These are phyloP conservation scores for Suillus variegatus DNA, from an alignment of 768 basidiomycete species.

Conservation along the genomic window DNA sequence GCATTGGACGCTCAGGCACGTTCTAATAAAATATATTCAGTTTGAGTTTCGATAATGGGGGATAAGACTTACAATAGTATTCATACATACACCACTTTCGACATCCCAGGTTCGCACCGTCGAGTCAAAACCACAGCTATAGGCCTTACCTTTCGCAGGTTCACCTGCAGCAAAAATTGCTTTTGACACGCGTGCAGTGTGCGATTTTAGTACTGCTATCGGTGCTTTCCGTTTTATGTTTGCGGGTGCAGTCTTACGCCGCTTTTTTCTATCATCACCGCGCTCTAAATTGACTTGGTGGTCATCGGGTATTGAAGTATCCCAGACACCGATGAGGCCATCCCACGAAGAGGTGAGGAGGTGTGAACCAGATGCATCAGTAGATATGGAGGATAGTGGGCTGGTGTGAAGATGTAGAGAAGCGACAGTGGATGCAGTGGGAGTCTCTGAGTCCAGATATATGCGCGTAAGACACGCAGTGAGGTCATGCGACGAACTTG, in stretches of 20 bases:
- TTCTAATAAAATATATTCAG: constrained; percentile 40
- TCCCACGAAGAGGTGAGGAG: constrained; percentile 91
- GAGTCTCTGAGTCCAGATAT: constrained; percentile 12
- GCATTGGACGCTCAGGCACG: constrained; percentile 73
- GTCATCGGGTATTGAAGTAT: constrained; percentile 54
- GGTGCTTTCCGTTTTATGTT: constrained; percentile 66
- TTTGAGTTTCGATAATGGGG: neutral
- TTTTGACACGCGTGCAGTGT: constrained; percentile 79
- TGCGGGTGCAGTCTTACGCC: constrained; percentile 51
- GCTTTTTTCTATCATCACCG: constrained; percentile 50
- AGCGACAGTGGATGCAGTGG: constrained; percentile 49
- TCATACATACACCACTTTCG: constrained; percentile 68
- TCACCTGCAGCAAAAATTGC: constrained; percentile 53
- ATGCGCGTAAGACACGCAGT: constrained; percentile 56
- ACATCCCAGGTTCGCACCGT: constrained; percentile 89
- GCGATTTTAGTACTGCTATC: constrained; percentile 72
- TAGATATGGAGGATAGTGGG: constrained; percentile 70
- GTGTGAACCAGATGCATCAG: constrained; percentile 55
- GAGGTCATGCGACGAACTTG: constrained; percentile 79
- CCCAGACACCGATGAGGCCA: constrained; percentile 80
- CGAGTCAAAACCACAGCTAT: constrained; percentile 88
- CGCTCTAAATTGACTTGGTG: constrained; percentile 55
- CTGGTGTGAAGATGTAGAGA: constrained; percentile 84
- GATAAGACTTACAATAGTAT: constrained; percentile 61
- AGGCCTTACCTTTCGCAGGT: constrained; percentile 42